A percentile compares a stretch with the other conserved stretches of the same genome.
Conservation (phyloP, 2,329 filamentous ascomycete species). For the Penicillium sp. region DNA sequence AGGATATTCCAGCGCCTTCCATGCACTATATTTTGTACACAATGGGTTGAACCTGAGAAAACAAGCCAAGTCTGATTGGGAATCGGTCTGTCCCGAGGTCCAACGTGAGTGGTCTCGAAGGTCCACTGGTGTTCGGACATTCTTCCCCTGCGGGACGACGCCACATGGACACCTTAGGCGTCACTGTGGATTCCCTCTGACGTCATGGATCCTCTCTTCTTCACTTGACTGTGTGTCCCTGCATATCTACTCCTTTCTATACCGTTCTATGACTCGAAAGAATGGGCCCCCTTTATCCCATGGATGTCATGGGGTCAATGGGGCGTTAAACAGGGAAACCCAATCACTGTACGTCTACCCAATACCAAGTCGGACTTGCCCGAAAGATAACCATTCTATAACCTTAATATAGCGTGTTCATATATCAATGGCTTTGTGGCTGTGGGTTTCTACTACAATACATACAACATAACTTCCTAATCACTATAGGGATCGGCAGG, state of each 20-base stretch:
- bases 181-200: neutral
- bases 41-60: too few species aligned
- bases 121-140: too few species aligned
- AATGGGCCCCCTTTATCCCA: too few species aligned
- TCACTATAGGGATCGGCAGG: neutral
- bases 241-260: too few species aligned
- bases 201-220: neutral
- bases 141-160: neutral
- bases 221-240: too few species aligned
- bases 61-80: neutral
- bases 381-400: neutral
- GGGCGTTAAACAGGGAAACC: neutral
- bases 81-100: too few species aligned
- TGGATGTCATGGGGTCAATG: too few species aligned
- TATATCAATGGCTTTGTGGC: neutral
- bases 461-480: neutral
- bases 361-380: neutral
- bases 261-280: too few species aligned
- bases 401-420: too few species aligned
- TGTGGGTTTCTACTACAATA: neutral
- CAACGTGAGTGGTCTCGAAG: neutral
- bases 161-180: conserved; percentile 1
- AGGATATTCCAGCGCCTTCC: neutral
- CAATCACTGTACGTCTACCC: neutral
- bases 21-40: too few species aligned